These are phyloP conservation scores for Carex kokanica DNA, from an alignment of 176 grass and related monocot species.

Conservation along the genomic window DNA sequence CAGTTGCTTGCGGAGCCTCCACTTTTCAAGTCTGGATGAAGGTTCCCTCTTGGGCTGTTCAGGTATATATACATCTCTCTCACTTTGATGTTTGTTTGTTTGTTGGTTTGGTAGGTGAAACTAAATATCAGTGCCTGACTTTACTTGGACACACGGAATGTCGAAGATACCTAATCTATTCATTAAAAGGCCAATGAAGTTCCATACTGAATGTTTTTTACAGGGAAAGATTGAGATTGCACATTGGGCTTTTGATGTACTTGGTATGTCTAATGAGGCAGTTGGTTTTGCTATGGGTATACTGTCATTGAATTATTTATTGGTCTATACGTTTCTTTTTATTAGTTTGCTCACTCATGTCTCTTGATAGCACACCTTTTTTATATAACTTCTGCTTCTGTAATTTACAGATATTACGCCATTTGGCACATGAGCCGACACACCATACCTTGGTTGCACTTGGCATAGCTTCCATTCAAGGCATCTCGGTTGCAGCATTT, in stretches of 20 bases:
- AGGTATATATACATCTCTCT: conserved; percentile 47
- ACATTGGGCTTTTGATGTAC: neutral
- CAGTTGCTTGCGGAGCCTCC: conserved; percentile 72
- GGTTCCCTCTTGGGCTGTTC: conserved; percentile 88
- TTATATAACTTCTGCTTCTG: conserved; percentile 18
- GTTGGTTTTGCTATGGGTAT: neutral
- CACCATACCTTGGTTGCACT: conserved; percentile 85
- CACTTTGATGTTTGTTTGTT: conserved; percentile 16
- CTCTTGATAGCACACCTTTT: conserved; percentile 5
- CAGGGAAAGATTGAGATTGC: neutral
- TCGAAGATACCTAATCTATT: neutral
- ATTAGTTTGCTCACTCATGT: neutral
- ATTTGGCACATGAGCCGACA: conserved; percentile 75
- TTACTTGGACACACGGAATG: neutral
- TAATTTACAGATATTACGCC: conserved; percentile 67
- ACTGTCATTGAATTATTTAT: neutral
- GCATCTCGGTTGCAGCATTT: conserved; percentile 84
- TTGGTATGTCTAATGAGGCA: neutral
- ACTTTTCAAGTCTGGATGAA: conserved; percentile 91
- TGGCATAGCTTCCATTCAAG: conserved; percentile 84
- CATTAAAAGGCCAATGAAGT: conserved; percentile 1
- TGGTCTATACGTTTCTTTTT: neutral
- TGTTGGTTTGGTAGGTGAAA: conserved; percentile 21
- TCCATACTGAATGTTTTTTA: neutral
- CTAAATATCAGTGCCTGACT: neutral